These are phyloP conservation scores for Protomyces arabidopsidicola DNA, from an alignment of 1,139 yeast genomes.

Conservation along the genomic window DNA sequence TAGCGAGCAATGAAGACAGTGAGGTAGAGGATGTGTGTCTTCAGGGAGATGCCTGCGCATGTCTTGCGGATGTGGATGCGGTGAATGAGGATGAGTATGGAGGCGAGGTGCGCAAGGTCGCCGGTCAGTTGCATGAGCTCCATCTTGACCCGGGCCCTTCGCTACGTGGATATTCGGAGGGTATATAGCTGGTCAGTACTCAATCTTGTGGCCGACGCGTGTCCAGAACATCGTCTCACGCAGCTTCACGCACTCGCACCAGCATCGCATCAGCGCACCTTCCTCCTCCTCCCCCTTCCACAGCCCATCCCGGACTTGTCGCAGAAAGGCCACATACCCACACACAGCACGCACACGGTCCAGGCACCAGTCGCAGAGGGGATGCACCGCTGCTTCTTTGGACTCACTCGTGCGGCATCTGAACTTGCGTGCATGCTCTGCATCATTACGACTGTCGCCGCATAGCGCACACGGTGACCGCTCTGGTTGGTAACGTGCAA, in stretches of 20 bases:
- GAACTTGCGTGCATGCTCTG: slow-evolving; percentile 17
- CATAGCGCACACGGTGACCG: slow-evolving; percentile 36
- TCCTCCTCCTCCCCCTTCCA: slow-evolving; percentile 45
- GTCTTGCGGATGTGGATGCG: slow-evolving; percentile 21
- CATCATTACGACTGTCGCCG: slow-evolving; percentile 30
- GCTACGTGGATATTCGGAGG: neutral
- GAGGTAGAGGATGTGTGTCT: slow-evolving; percentile 77
- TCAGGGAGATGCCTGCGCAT: slow-evolving; percentile 71
- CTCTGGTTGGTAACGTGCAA: slow-evolving; percentile 8
- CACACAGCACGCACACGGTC: slow-evolving; percentile 72
- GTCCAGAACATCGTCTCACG: slow-evolving; percentile 73
- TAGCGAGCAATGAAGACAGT: slow-evolving; percentile 77
- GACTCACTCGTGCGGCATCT: slow-evolving; percentile 34
- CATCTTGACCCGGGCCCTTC: neutral
- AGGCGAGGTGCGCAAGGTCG: slow-evolving; percentile 16
- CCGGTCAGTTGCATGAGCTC: slow-evolving; percentile 8
- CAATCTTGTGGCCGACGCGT: slow-evolving; percentile 54
- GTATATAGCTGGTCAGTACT: slow-evolving; percentile 27
- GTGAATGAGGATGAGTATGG: slow-evolving; percentile 22
- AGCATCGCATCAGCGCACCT: slow-evolving; percentile 43
- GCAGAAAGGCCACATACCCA: slow-evolving; percentile 68
- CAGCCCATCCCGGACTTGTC: slow-evolving; percentile 55
- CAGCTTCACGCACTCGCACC: slow-evolving; percentile 56
- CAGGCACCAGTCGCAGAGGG: slow-evolving; percentile 81
- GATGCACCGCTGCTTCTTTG: slow-evolving; percentile 46